Percentiles rank a stretch among this genome's conserved stretches.
phyloP scores from a whole-genome alignment of 306 rosid species.

The Carpinus viminea region DNA sequence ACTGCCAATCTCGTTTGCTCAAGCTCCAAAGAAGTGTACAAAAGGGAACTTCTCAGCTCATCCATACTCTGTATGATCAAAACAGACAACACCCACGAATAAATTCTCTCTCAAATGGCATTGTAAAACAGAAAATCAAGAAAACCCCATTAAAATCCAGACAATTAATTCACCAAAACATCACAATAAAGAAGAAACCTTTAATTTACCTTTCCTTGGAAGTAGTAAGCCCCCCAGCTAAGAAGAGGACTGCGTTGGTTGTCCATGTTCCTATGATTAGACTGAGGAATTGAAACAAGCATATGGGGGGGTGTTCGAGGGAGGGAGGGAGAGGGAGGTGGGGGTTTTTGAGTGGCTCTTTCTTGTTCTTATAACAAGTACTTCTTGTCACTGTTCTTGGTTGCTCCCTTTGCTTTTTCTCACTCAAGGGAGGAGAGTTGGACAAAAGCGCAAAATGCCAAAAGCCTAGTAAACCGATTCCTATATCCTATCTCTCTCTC shows the following conservation, averaged over 20 bases:
- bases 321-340: slow-evolving; percentile 16
- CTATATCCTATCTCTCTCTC: slow-evolving; percentile 8
- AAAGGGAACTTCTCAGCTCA: slow-evolving; percentile 66
- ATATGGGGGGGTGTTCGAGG: not conserved
- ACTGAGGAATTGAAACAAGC: not conserved
- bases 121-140: slow-evolving; percentile 10
- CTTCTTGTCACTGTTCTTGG: slow-evolving; percentile 40
- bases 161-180: not conserved
- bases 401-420: slow-evolving; percentile 25
- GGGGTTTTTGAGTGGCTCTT: slow-evolving; percentile 40
- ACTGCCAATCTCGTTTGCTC: slow-evolving; percentile 70
- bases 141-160: not conserved
- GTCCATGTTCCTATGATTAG: slow-evolving; percentile 47
- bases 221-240: slow-evolving; percentile 66
- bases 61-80: slow-evolving; percentile 63
- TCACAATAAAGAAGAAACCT: not conserved
- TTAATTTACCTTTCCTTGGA: slow-evolving; percentile 65
- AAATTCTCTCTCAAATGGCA: slow-evolving; percentile 31
- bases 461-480: slow-evolving; percentile 40
- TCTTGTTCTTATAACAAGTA: slow-evolving; percentile 46
- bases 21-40: slow-evolving; percentile 71
- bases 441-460: slow-evolving; percentile 53
- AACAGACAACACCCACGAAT: not conserved
- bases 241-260: slow-evolving; percentile 61
- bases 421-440: slow-evolving; percentile 17